Base-by-base conservation (phyloP, 2,329 filamentous ascomycete genomes). In the Colletotrichum spaethianum region DNA sequence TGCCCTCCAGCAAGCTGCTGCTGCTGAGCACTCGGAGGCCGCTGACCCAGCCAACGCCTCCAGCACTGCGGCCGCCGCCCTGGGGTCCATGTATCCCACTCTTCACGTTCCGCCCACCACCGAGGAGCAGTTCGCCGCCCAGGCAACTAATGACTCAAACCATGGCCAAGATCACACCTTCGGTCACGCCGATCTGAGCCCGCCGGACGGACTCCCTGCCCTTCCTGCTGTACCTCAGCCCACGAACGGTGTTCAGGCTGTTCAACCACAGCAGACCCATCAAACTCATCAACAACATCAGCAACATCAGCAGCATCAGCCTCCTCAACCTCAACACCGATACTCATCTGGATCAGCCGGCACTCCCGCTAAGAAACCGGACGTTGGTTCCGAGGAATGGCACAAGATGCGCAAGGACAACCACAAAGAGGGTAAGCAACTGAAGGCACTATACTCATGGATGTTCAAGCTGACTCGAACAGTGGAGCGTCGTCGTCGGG, bases 381-480 rank as follows among this genome's bases (percentile, higher is more conserved):
- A 92, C 8, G 96, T 98, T n/a, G 96, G 96, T 2, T 96, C 95
- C 2, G 94, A 97, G 65, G 96, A 98, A 82, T 99, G 96, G 96
- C 96, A 99, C 82, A 97, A 97, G 82, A 92, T 97, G 78, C 91
- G 96, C 74, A 96, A 97, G 80, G 96, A 98, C 79, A 99, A 98
- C 75, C 96, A 99, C 85, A 99, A 99, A 89, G 96, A 98, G 88
- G 96, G 96, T 96, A 84, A 79, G 89, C 38, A 61, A 80, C 44
- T 20, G 11, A 14, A 48, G 50, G 20, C 36, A n/a, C 1, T 31
- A 18, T 6, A 9, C 20, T 16, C 23, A 52, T 23, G 0, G 14
- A 28, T 3, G 6, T 3, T 28, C 23, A 28, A 60, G 73, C 77
- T 80, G 78, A 82, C 76, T 59, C 76, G 46, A 56, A 18, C 66